Evolutionary conservation across 176 grass and related monocot genomes (phyloP).

Genomic region (Poa annua): DNA sequence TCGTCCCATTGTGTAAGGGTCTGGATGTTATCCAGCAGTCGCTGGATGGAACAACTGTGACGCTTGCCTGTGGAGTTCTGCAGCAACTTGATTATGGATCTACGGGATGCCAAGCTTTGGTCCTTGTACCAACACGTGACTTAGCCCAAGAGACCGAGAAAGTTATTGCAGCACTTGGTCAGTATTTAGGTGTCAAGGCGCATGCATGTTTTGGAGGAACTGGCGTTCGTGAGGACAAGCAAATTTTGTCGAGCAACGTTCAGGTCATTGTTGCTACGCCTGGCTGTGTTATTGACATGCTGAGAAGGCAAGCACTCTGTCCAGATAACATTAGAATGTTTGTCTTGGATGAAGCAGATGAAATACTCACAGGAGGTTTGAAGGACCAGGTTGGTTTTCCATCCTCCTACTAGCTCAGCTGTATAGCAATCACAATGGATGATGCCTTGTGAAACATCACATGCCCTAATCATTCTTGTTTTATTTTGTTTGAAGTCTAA

Average conservation of each 20-base stretch:
- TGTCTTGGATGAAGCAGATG: constrained; percentile 80
- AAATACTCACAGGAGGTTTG: constrained; percentile 67
- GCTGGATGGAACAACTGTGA: constrained; percentile 67
- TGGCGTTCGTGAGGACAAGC: constrained; percentile 44
- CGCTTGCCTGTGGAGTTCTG: constrained; percentile 66
- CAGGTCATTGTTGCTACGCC: constrained; percentile 69
- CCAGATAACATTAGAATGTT: constrained; percentile 71
- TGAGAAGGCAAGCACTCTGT: constrained; percentile 46
- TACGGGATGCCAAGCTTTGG: constrained; percentile 67
- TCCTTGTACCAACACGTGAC: constrained; percentile 68
- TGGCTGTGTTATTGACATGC: constrained; percentile 56
- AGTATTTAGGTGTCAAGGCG: constrained; percentile 64
- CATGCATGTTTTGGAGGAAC: constrained; percentile 69
- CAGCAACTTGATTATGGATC: constrained; percentile 73
- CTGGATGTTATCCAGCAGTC: constrained; percentile 66
- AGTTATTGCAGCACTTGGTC: constrained; percentile 68
- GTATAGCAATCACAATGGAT: constrained; percentile 6
- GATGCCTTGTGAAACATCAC: not conserved
- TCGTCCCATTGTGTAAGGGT: constrained; percentile 75
- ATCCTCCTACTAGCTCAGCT: not conserved
- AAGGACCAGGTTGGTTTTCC: constrained; percentile 68
- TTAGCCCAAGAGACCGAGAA: constrained; percentile 59
- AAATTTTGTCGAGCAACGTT: constrained; percentile 45
- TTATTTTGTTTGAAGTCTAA: not conserved
- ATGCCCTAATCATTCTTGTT: not conserved